Evolutionary conservation across 2,329 filamentous ascomycete genomes (phyloP), one percentile per base, ranked within the genome.

Genomic region (Talaromyces albobiverticillius): DNA sequence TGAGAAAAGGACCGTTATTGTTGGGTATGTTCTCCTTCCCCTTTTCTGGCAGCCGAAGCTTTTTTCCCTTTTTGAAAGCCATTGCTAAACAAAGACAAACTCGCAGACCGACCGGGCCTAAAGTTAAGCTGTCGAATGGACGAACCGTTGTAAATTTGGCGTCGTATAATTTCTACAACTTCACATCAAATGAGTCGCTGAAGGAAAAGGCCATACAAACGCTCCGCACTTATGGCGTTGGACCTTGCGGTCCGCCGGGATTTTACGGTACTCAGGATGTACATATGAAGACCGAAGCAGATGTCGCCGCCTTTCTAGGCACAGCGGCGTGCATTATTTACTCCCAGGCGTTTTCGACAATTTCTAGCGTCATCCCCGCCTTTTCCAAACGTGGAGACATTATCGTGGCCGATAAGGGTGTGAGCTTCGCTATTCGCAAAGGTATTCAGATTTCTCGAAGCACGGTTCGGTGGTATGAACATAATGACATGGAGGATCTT

Each of bases 241-340:
- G 94, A 8, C 93, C 94, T 54, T 99, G 94, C 69, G 94, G 94
- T 18, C 94, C 94, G 16, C 94, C 94, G 5, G 92, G 95, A 60
- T 99, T 99, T 76, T 99, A 99, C 76, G 94, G 92, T 60, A 99
- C 91, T 29, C 93, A 97, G 71, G 94, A 99, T 73, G 92, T 97
- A 43, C 94, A 99, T 73, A 93, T 96, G 84, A 94, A 95, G 78
- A 91, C 90, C 14, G 94, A 99, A 75, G 84, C 89, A 54, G 93
- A 97, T 69, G 92, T 99, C 66, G 91, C 94, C 22, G 83, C 88
- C 9, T 95, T 93, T 68, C 75, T 99, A 23, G 94, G 94, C 22
- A 90, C 89, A 1, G 85, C 92, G 52, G 86, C 88, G 29, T 95
- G 90, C 67, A 97, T 99, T 62, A 86, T 99, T 56, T 99, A 99